Evolutionary conservation across 306 rosid genomes (phyloP).

Genomic region (Gillenia trifoliata): DNA sequence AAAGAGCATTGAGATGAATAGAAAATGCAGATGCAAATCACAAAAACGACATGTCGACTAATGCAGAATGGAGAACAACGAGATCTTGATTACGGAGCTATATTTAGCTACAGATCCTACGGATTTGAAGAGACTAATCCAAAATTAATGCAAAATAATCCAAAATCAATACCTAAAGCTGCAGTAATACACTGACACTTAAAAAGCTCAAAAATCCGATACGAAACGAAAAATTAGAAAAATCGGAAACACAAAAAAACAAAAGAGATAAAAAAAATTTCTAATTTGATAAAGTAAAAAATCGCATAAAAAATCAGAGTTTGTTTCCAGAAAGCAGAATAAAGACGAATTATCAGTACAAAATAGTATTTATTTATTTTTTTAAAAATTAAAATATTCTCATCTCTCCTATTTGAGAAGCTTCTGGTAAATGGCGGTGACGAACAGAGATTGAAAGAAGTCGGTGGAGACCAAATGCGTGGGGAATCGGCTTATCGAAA

Average conservation of each 20-base stretch:
- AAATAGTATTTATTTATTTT: neutral
- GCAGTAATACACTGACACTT: neutral
- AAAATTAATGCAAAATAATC: too few relatives aligned
- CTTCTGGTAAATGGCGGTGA: neutral
- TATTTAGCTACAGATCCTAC: slow-evolving; percentile 19
- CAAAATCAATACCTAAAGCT: neutral
- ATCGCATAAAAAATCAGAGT: slow-evolving; percentile 12
- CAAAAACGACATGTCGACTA: neutral
- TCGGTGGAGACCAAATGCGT: slow-evolving; percentile 2
- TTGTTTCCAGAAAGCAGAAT: neutral
- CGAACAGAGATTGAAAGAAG: neutral
- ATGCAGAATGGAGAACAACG: neutral
- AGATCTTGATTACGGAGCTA: slow-evolving; percentile 30
- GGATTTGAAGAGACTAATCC: neutral
- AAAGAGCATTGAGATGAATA: neutral
- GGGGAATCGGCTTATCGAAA: slow-evolving; percentile 43
- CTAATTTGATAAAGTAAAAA: too few relatives aligned
- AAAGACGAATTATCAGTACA: neutral
- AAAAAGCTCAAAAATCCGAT: neutral
- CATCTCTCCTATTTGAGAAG: neutral
- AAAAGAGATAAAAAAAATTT: too few relatives aligned
- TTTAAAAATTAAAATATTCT: neutral
- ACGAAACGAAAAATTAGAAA: neutral
- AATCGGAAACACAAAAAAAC: neutral
- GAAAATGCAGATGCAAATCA: neutral